A percentile compares a stretch with the other conserved stretches of the same genome.
phyloP scores from a whole-genome alignment of 306 rosid genomes.

The Malus sieversii region DNA sequence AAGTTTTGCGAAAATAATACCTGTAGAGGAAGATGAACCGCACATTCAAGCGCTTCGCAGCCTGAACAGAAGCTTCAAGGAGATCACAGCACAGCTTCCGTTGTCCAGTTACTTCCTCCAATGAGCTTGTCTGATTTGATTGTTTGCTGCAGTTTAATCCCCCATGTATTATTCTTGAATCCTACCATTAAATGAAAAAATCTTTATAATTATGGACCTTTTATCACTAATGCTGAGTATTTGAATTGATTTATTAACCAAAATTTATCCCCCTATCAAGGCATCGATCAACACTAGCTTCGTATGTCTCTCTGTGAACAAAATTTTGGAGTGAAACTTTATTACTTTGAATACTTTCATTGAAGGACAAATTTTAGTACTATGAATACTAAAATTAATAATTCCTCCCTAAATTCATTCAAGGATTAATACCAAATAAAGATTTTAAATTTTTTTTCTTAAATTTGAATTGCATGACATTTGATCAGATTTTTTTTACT shows the following conservation, averaged over 20 bases:
- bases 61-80: conserved; percentile 37
- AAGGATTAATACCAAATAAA: too few species aligned
- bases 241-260: not conserved
- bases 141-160: not conserved
- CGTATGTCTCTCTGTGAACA: too few species aligned
- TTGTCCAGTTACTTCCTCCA: conserved; percentile 31
- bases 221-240: not conserved
- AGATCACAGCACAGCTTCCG: conserved; percentile 37
- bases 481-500: too few species aligned
- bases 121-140: not conserved
- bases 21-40: conserved; percentile 49
- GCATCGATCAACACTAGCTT: too few species aligned
- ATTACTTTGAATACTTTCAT: too few species aligned
- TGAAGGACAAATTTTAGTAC: too few species aligned
- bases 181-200: not conserved
- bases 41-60: conserved; percentile 42
- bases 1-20: conserved; percentile 44
- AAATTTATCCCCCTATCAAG: too few species aligned
- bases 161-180: not conserved
- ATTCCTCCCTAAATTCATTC: too few species aligned
- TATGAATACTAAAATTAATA: too few species aligned
- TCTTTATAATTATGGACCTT: not conserved
- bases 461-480: too few species aligned
- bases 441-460: too few species aligned
- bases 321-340: too few species aligned